Evolutionary conservation across 2,329 filamentous ascomycete genomes (phyloP).

Genomic region (Diplodia corticola): DNA sequence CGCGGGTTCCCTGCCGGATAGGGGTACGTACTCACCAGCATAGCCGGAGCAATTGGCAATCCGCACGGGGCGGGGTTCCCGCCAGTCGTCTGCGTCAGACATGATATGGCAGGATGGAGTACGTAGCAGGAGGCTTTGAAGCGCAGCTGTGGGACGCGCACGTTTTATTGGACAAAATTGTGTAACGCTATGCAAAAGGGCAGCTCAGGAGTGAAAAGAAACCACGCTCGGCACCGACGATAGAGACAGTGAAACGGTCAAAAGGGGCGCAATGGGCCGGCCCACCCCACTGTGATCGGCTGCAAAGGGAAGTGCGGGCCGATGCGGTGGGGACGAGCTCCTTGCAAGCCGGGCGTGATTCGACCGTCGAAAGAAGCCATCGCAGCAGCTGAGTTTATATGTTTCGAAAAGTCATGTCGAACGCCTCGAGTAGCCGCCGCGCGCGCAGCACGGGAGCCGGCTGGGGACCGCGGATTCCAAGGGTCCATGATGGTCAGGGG

Average conservation of each 20-base stretch:
- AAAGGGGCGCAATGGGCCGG: not conserved
- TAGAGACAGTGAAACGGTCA: not conserved
- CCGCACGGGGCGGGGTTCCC: constrained; percentile 34
- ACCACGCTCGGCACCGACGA: not conserved
- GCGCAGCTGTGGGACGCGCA: not conserved
- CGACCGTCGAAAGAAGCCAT: not conserved
- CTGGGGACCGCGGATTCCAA: not conserved
- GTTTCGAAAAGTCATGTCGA: not conserved
- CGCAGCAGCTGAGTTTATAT: not conserved
- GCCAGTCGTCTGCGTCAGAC: constrained; percentile 27
- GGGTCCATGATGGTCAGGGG: not conserved
- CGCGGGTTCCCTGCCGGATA: not conserved
- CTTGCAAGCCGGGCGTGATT: not conserved
- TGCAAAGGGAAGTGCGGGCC: not conserved
- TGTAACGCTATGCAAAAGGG: not conserved
- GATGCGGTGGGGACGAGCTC: not conserved
- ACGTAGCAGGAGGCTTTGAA: not conserved
- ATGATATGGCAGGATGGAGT: not conserved
- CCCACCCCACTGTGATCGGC: not conserved
- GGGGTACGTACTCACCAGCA: constrained; percentile 23
- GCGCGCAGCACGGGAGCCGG: not conserved
- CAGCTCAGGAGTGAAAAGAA: not conserved
- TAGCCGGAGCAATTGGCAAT: constrained; percentile 44
- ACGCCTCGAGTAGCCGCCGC: not conserved
- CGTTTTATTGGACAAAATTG: not conserved